Conservation (phyloP, 2,329 filamentous ascomycete genomes). For the Stagonosporopsis chrysanthemi region DNA sequence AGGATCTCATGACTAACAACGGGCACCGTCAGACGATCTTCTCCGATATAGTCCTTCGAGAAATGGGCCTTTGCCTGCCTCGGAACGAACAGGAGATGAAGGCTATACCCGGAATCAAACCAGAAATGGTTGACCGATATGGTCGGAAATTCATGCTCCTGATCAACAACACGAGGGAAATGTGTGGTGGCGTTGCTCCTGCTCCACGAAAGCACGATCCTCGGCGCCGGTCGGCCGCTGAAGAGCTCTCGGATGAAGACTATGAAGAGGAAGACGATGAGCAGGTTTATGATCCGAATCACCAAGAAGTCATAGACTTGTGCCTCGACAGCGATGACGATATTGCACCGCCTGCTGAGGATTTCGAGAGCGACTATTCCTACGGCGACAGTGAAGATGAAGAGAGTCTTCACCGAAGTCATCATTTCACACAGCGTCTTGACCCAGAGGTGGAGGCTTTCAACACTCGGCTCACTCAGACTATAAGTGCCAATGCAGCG, state of each 20-base stretch:
- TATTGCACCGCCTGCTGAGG: constrained; percentile 17
- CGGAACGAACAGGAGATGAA: constrained; percentile 67
- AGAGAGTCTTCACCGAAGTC: constrained; percentile 33
- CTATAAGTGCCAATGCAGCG: constrained; percentile 23
- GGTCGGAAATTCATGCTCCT: constrained; percentile 68
- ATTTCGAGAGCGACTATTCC: constrained; percentile 29
- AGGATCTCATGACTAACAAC: constrained; percentile 67
- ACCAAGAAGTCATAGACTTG: constrained; percentile 57
- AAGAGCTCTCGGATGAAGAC: constrained; percentile 46
- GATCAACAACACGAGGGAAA: constrained; percentile 51
- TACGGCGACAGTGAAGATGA: constrained; percentile 35
- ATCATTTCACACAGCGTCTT: constrained; percentile 37
- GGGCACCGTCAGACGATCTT: constrained; percentile 68
- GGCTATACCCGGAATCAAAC: constrained; percentile 68
- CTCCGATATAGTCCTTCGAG: constrained; percentile 71
- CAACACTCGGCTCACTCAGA: constrained; percentile 37
- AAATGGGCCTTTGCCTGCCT: constrained; percentile 77
- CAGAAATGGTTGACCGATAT: constrained; percentile 67
- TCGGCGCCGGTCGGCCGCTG: constrained; percentile 26
- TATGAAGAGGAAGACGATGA: constrained; percentile 51
- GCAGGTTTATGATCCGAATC: constrained; percentile 57
- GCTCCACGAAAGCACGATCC: constrained; percentile 23
- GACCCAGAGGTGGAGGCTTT: constrained; percentile 42
- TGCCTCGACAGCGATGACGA: constrained; percentile 48
- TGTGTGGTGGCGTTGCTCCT: constrained; percentile 31